Evolutionary conservation across 768 basidiomycete species (phyloP), one percentile per base, ranked within the genome.

Genomic region (Cantharellus anzutake): DNA sequence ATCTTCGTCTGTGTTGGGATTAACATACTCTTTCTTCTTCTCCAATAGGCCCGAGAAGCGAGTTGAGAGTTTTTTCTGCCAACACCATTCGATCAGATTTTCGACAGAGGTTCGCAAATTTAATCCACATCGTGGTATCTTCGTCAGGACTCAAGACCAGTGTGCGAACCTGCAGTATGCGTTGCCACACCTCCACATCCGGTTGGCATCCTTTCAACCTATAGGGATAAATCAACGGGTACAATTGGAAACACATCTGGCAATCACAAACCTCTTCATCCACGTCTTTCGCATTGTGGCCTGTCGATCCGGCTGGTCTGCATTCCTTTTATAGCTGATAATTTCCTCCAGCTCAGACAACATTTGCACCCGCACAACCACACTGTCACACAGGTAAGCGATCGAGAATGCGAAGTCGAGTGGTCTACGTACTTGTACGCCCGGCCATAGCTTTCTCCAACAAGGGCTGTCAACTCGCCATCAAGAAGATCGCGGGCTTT

Each of bases 151-250:
- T 86, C 37, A 97, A 75, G 29, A 99, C 92, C 58, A 98, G 76
- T 0, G 93, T 90, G 58, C 96, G 80, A 56, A 99, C 91, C 74
- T 97, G 94, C 4, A 99, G 74, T 59, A 98, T 88, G 20, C 94
- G 82, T 69, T 98, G 96, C 96, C 96, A 99, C 3, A 96, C 91
- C 71, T 99, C 96, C 41, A 98, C 94, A 66, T 98, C 96, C 34
- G 90, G 89, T 67, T 98, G 92, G 71, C 93, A 97, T 1, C 92
- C 96, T 73, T 89, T 84, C 44, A 99, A 71, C 61, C 93, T 93
- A 62, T 16, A 14, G 5, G 11, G 11, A 41, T 14, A 38, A 42
- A 37, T 62, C 14, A 38, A n/a, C 5, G 29, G 38, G 41, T 52
- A 55, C 7, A 55, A 11, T 14, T 11, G 7, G 14, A 55, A 11